These are phyloP conservation scores for Yarrowia galli DNA, from an alignment of 1,139 yeast genomes.

Conservation along the genomic window DNA sequence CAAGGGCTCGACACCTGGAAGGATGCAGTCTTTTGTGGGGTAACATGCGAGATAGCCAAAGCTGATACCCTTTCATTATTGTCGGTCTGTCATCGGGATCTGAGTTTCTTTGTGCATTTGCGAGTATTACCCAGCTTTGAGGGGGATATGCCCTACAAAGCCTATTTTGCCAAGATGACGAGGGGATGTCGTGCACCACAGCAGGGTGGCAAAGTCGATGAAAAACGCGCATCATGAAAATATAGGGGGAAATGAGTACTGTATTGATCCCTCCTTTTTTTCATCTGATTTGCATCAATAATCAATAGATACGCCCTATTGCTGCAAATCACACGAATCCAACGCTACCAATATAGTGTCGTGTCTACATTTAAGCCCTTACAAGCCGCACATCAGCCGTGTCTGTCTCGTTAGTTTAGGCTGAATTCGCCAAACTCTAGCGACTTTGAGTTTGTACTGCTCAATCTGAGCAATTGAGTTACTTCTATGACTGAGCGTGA, in stretches of 20 bases:
- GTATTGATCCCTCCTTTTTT: background rate
- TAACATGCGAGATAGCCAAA: slow-evolving; percentile 24
- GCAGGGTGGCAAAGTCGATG: slow-evolving; percentile 16
- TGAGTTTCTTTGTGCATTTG: slow-evolving; percentile 11
- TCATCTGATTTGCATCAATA: background rate
- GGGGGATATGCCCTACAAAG: slow-evolving; percentile 1
- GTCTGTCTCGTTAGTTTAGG: slow-evolving; percentile 6
- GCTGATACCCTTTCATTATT: background rate
- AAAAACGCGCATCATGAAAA: background rate
- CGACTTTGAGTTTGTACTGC: background rate
- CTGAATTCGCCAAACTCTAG: background rate
- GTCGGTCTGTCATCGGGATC: slow-evolving; percentile 31
- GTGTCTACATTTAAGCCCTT: background rate
- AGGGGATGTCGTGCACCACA: slow-evolving; percentile 16
- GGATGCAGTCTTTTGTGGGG: slow-evolving; percentile 23
- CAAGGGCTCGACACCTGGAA: slow-evolving; percentile 2
- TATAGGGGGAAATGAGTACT: background rate
- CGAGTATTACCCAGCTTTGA: background rate
- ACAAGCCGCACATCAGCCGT: slow-evolving; percentile 36
- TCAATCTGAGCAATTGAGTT: slow-evolving; percentile 19
- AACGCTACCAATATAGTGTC: background rate
- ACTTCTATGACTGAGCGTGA: no score
- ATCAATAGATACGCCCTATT: no score
- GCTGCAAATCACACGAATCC: background rate
- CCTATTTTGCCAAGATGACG: slow-evolving; percentile 14